Percentiles rank a stretch among this genome's conserved stretches.
Evolutionary conservation across 1,284 basidiomycete species (phyloP).

Genomic region (Heterobasidion parviporum): DNA sequence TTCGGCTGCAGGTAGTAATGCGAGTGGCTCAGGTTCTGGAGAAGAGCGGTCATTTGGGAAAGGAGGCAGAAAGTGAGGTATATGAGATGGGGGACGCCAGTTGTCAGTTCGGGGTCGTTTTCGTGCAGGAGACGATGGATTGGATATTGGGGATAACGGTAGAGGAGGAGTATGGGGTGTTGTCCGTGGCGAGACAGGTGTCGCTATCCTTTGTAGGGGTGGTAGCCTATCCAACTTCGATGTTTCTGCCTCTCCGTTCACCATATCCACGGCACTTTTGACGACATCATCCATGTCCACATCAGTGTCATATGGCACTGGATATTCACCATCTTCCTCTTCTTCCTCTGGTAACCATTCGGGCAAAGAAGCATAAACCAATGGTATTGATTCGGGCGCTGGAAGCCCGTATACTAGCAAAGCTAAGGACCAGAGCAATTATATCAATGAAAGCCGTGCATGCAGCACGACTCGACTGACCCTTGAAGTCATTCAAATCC

Average conservation of each 20-base stretch:
- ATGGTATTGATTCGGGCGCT: slow-evolving; percentile 42
- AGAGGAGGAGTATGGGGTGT: slow-evolving; percentile 33
- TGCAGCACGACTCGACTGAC: slow-evolving; percentile 32
- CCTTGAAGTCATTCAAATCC: slow-evolving; percentile 62
- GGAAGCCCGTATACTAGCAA: slow-evolving; percentile 53
- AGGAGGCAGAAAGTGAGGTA: slow-evolving; percentile 60
- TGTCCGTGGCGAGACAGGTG: slow-evolving; percentile 22
- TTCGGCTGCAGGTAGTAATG: slow-evolving; percentile 27
- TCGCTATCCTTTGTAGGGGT: slow-evolving; percentile 4
- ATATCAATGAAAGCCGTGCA: slow-evolving; percentile 13
- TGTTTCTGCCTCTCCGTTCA: neutral
- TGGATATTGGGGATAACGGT: slow-evolving; percentile 51
- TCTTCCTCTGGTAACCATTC: slow-evolving; percentile 18
- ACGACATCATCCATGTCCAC: slow-evolving; percentile 11
- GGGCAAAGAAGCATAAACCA: slow-evolving; percentile 41
- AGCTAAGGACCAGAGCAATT: slow-evolving; percentile 29
- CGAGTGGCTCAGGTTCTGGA: slow-evolving; percentile 14
- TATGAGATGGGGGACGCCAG: slow-evolving; percentile 54
- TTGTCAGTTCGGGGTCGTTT: slow-evolving; percentile 47
- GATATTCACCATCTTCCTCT: slow-evolving; percentile 23
- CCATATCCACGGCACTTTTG: neutral
- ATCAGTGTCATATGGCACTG: slow-evolving; percentile 16
- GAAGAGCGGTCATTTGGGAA: slow-evolving; percentile 42
- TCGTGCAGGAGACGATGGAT: slow-evolving; percentile 39
- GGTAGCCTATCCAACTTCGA: neutral